Conservation (phyloP, 192 early-diverging fungal species). For the Piromyces finnis region DNA sequence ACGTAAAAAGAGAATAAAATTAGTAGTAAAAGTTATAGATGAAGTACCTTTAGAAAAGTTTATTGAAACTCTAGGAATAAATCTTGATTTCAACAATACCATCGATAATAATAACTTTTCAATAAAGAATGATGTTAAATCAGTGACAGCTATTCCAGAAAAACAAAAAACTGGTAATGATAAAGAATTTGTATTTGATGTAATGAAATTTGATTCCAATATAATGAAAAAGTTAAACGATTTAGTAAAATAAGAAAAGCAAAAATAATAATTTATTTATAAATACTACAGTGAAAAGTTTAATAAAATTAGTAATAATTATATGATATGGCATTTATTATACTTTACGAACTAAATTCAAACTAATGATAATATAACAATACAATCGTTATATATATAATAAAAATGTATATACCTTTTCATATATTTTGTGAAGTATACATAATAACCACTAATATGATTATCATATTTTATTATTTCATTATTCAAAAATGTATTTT, state of each 20-base stretch:
- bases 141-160: neutral
- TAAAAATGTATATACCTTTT: too few species aligned
- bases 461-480: too few species aligned
- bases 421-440: too few species aligned
- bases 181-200: neutral
- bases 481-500: too few species aligned
- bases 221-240: neutral
- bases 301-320: too few species aligned
- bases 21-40: neutral
- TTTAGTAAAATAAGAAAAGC: neutral
- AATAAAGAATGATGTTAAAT: neutral
- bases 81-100: neutral
- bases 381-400: too few species aligned
- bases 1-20: neutral
- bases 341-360: too few species aligned
- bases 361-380: too few species aligned
- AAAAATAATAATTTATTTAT: too few species aligned
- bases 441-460: too few species aligned
- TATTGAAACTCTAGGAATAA: neutral
- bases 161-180: neutral
- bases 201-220: neutral
- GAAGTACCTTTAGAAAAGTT: neutral
- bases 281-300: too few species aligned
- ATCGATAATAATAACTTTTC: neutral
- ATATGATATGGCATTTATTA: too few species aligned